Conservation (phyloP, 2,329 filamentous ascomycete genomes). For the Penicillium hesseltinei region DNA sequence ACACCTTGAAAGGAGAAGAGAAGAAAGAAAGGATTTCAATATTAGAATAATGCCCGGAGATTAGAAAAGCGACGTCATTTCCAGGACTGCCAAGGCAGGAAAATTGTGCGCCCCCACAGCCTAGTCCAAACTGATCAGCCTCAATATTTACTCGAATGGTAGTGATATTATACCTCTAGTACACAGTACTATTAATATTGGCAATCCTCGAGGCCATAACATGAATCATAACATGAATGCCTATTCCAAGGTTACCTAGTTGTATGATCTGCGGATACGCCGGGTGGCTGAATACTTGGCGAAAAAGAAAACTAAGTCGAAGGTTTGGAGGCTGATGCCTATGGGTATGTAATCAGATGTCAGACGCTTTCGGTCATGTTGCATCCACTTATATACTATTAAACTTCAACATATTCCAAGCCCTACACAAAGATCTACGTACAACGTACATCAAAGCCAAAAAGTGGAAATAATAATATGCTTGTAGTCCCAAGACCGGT, state of each 20-base stretch:
- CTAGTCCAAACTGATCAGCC: not conserved
- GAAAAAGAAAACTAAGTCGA: too few species aligned
- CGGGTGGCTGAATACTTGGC: conserved; percentile 9
- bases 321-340: not conserved
- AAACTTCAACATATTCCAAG: not conserved
- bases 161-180: not conserved
- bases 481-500: not conserved
- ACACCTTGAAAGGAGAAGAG: not conserved
- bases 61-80: not conserved
- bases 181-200: not conserved
- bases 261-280: not conserved
- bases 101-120: not conserved
- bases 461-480: not conserved
- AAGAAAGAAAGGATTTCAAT: not conserved
- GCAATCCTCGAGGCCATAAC: not conserved
- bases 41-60: not conserved
- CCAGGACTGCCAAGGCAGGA: conserved; percentile 3
- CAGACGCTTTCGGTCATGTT: not conserved
- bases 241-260: not conserved
- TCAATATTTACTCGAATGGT: not conserved
- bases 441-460: not conserved
- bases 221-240: not conserved
- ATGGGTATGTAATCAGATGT: not conserved
- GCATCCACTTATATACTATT: not conserved
- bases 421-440: not conserved